These are phyloP conservation scores for Meyerozyma smithsonii DNA, from an alignment of 1,139 yeast species.

Conservation along the genomic window DNA sequence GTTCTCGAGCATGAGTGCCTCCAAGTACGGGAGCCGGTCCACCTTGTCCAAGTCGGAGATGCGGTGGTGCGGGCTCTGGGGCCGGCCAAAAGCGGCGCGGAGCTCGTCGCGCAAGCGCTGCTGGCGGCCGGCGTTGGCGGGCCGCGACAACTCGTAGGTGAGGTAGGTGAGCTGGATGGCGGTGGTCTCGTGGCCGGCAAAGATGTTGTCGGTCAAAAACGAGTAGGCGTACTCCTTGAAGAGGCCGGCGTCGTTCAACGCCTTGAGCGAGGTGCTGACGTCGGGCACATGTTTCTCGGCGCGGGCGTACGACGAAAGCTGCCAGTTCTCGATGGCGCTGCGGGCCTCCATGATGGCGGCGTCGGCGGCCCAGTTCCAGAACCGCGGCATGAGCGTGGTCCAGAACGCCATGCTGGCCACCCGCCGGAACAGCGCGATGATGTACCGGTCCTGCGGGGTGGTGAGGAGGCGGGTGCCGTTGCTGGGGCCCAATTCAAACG, in stretches of 20 bases:
- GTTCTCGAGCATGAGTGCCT: conserved; percentile 56
- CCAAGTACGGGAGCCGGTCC: conserved; percentile 50
- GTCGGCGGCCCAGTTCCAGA: conserved; percentile 49
- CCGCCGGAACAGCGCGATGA: conserved; percentile 46
- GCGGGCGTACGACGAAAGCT: conserved; percentile 33
- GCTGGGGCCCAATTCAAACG: conserved; percentile 53
- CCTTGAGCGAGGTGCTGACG: conserved; percentile 30
- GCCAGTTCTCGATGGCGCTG: conserved; percentile 46
- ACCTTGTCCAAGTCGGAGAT: conserved; percentile 34
- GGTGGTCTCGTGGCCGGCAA: conserved; percentile 77
- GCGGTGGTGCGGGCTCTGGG: conserved; percentile 18
- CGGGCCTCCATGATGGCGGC: conserved; percentile 34
- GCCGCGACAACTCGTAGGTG: conserved; percentile 56
- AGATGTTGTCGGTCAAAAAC: conserved; percentile 37
- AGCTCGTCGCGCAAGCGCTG: conserved; percentile 41
- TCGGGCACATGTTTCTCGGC: conserved; percentile 33
- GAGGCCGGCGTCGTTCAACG: conserved; percentile 30
- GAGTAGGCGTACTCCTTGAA: conserved; percentile 34
- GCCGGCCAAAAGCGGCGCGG: conserved; percentile 24
- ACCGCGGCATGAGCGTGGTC: conserved; percentile 57
- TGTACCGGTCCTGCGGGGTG: conserved; percentile 33
- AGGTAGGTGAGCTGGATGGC: conserved; percentile 61
- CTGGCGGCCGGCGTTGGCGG: conserved; percentile 40
- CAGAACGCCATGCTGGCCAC: conserved; percentile 67
- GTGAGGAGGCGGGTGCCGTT: conserved; percentile 40